Evolutionary conservation across 1,139 yeast genomes (phyloP).

Genomic region (Saccharomycopsis crataegensis): DNA sequence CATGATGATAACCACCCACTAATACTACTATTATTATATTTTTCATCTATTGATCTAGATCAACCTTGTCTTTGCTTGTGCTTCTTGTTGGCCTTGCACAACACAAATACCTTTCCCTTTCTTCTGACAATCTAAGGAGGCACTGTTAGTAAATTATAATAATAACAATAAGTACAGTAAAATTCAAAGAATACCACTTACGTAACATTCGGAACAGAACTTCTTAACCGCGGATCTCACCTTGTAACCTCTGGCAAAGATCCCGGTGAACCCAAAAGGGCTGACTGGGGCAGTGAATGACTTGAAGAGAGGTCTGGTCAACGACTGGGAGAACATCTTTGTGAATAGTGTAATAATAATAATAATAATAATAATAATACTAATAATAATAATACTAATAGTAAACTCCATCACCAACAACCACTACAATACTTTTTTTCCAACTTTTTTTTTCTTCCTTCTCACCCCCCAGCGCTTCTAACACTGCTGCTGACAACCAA

Average conservation of each 20-base stretch:
- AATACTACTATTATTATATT: neutral
- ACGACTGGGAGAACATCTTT: neutral
- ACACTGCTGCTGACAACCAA: too few species aligned
- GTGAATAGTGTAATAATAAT: too few species aligned
- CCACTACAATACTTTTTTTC: too few species aligned
- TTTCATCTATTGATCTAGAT: constrained; percentile 16
- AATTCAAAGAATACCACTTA: constrained; percentile 21
- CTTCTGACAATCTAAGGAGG: constrained; percentile 58
- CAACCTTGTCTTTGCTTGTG: constrained; percentile 97
- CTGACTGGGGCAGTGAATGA: neutral
- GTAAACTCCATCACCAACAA: too few species aligned
- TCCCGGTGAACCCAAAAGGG: constrained; percentile 2
- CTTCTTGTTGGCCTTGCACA: constrained; percentile 86
- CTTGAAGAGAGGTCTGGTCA: constrained; percentile 2
- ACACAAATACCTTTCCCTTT: constrained; percentile 88
- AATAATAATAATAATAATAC: too few species aligned
- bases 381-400: too few species aligned
- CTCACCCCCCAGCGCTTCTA: too few species aligned
- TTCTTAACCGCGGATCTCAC: constrained; percentile 82
- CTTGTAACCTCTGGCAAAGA: constrained; percentile 47
- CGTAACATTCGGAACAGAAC: constrained; percentile 83
- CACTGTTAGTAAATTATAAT: too few species aligned
- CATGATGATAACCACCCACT: neutral
- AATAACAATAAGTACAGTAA: constrained; percentile 20
- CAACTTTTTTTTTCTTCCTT: too few species aligned